phyloP scores from a whole-genome alignment of 2,329 filamentous ascomycete genomes.

The Trichothecium sympodiale region DNA sequence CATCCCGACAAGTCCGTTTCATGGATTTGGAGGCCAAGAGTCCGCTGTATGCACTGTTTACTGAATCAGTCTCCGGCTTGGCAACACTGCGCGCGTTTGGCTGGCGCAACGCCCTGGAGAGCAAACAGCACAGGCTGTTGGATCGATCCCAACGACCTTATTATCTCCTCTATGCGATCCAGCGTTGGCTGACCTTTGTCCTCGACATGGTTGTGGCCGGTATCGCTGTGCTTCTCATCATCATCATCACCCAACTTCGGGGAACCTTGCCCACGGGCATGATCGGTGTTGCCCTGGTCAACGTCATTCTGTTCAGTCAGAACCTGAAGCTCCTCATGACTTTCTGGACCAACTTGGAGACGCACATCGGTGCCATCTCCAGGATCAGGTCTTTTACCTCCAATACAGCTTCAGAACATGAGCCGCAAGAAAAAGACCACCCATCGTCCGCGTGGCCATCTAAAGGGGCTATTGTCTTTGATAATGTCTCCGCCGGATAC shows the following conservation, averaged over 20 bases:
- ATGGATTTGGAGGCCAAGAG: conserved; percentile 39
- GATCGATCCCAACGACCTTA: conserved; percentile 34
- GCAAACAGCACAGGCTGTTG: conserved; percentile 20
- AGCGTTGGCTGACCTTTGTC: conserved; percentile 13
- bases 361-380: conserved; percentile 14
- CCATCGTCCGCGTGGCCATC: conserved; percentile 79
- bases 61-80: conserved; percentile 33
- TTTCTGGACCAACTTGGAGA: conserved; percentile 18
- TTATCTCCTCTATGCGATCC: conserved; percentile 26
- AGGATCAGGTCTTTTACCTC: conserved; percentile 11
- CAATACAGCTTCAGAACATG: conserved; percentile 6
- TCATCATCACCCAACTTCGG: conserved; percentile 9
- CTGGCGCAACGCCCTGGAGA: conserved; percentile 26
- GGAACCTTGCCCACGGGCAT: conserved; percentile 5
- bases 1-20: conserved; percentile 39
- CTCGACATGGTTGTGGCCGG: conserved; percentile 12
- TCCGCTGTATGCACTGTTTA: conserved; percentile 37
- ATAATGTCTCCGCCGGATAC: conserved; percentile 34
- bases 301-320: conserved; percentile 18
- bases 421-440: conserved; percentile 5
- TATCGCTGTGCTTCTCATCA: conserved; percentile 10
- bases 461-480: conserved; percentile 71
- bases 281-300: conserved; percentile 14
- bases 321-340: conserved; percentile 17
- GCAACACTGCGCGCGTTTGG: conserved; percentile 37